Percentiles rank a stretch among this genome's conserved stretches.
Conservation (phyloP, 2,329 filamentous ascomycete genomes). For the Botryosphaeria agaves region DNA sequence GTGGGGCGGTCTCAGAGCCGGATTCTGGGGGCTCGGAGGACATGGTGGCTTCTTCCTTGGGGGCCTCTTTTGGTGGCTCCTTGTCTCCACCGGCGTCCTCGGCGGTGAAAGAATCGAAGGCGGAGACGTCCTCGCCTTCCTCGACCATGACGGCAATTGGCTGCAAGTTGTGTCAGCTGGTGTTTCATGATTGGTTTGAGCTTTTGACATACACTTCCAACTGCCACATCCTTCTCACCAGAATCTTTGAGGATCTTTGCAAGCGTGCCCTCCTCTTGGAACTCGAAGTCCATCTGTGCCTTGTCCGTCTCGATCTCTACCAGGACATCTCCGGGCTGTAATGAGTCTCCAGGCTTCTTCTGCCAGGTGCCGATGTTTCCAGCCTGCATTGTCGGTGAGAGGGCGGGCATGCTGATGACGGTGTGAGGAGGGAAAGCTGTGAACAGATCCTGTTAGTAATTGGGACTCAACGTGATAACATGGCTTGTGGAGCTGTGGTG, state of each 20-base stretch:
- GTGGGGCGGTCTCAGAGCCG: conserved; percentile 40
- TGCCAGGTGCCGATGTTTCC: conserved; percentile 97
- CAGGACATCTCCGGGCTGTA: conserved; percentile 83
- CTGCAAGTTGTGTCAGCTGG: conserved; percentile 27
- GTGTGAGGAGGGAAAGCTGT: conserved; percentile 90
- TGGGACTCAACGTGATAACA: conserved; percentile 37
- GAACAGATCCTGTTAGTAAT: conserved; percentile 4
- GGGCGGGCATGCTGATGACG: conserved; percentile 91
- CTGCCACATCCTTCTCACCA: conserved; percentile 83
- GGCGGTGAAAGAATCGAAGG: conserved; percentile 77
- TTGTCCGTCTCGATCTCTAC: conserved; percentile 99
- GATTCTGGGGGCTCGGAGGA: conserved; percentile 42
- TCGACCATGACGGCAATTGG: conserved; percentile 93
- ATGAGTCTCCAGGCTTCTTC: conserved; percentile 82
- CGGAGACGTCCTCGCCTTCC: conserved; percentile 69
- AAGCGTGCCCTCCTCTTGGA: conserved; percentile 92
- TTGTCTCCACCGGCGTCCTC: conserved; percentile 83
- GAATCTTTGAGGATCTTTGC: conserved; percentile 88
- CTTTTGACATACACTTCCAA: conserved; percentile 66
- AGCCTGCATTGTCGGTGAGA: conserved; percentile 93
- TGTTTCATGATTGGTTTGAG: neutral
- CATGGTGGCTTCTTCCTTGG: conserved; percentile 47
- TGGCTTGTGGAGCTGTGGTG: neutral
- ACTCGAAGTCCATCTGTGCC: conserved; percentile 99
- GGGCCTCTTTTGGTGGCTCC: conserved; percentile 38